Evolutionary conservation across 2,329 filamentous ascomycete species (phyloP).

Genomic region (Claviceps fusiformis): DNA sequence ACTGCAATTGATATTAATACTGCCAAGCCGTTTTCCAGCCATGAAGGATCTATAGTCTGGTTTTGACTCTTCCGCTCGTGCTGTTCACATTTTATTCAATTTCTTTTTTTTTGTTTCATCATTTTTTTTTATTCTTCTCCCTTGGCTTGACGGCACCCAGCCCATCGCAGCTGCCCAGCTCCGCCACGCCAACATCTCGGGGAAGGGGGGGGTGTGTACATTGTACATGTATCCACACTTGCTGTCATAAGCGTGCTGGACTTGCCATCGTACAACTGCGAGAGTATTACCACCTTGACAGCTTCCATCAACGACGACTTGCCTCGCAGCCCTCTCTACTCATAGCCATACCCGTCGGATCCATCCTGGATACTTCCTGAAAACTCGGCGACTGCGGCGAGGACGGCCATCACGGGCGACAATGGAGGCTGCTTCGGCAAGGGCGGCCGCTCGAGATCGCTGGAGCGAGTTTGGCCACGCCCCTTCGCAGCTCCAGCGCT

Average conservation of each 20-base stretch:
- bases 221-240: neutral
- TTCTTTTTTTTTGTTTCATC: neutral
- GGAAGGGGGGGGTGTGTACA: too few species aligned
- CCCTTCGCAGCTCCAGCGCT: conserved; percentile 81
- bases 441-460: conserved; percentile 89
- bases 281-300: neutral
- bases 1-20: neutral
- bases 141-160: neutral
- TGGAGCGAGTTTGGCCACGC: conserved; percentile 72
- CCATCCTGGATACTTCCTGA: too few species aligned
- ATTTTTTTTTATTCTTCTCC: neutral
- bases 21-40: neutral
- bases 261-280: neutral
- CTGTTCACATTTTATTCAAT: neutral
- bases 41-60: conserved; percentile 4
- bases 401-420: neutral
- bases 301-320: neutral
- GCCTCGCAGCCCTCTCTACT: neutral
- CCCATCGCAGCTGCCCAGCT: neutral
- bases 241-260: neutral
- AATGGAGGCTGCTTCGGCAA: conserved; percentile 92
- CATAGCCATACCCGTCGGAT: too few species aligned
- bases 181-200: too few species aligned
- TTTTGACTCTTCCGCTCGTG: neutral
- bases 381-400: conserved; percentile 10